These are phyloP conservation scores for Suaeda aralocaspica DNA, from an alignment of 148 eudicot genomes.

Conservation along the genomic window DNA sequence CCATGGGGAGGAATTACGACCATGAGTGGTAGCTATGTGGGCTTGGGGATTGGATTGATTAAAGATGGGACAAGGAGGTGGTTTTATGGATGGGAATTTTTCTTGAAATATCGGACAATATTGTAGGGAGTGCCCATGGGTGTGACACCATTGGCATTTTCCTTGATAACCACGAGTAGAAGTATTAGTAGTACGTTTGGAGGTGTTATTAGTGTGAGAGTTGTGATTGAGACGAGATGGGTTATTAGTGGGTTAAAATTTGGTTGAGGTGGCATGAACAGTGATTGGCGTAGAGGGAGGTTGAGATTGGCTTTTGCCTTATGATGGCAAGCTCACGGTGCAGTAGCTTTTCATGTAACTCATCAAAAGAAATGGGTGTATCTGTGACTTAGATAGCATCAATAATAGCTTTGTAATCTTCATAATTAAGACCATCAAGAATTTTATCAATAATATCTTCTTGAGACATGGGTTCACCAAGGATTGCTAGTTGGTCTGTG, in stretches of 20 bases:
- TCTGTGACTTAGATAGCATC: constrained; percentile 5
- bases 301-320: not conserved
- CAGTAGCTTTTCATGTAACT: constrained; percentile 14
- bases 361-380: not conserved
- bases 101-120: not conserved
- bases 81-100: not conserved
- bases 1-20: not conserved
- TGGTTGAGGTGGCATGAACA: not conserved
- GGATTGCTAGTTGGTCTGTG: not conserved
- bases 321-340: not conserved
- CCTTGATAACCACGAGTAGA: not conserved
- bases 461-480: not conserved
- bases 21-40: not conserved
- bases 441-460: constrained; percentile 3
- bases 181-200: too few species aligned
- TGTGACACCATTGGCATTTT: not conserved
- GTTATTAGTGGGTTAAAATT: not conserved
- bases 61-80: too few species aligned
- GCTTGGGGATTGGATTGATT: not conserved
- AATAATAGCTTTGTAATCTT: not conserved
- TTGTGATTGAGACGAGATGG: not conserved
- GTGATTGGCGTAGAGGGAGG: not conserved
- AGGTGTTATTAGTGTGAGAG: not conserved
- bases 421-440: not conserved
- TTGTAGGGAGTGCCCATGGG: not conserved